Percentiles rank a stretch among this genome's conserved stretches.
These are phyloP conservation scores for Trichosanthes cucumerina DNA, from an alignment of 306 rosid genomes.

Conservation along the genomic window DNA sequence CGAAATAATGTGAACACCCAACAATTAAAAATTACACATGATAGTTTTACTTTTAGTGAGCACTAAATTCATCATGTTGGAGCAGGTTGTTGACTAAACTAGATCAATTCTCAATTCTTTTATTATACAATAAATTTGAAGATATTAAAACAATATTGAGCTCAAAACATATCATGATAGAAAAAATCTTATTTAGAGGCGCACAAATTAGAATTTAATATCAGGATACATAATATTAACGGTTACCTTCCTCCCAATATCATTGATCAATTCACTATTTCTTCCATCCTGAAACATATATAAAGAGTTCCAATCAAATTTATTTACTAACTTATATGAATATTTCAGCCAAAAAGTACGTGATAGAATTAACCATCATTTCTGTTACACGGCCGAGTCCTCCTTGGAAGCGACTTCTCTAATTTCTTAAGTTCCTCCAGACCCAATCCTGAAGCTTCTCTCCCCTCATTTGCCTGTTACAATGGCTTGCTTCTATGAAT, in stretches of 20 bases:
- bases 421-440: slow-evolving; percentile 16
- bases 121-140: no score
- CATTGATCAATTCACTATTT: slow-evolving; percentile 1
- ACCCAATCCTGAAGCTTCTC: slow-evolving; percentile 23
- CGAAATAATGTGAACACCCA: no score
- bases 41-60: no score
- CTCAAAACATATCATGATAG: neutral
- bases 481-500: neutral
- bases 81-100: no score
- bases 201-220: neutral
- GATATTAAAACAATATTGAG: neutral
- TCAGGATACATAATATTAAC: neutral
- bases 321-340: neutral
- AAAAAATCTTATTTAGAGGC: neutral
- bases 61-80: no score
- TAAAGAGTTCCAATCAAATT: neutral
- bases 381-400: slow-evolving; percentile 16
- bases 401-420: slow-evolving; percentile 10
- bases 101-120: no score
- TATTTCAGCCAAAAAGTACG: neutral
- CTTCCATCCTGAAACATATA: slow-evolving; percentile 23
- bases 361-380: slow-evolving; percentile 13
- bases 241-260: slow-evolving; percentile 24
- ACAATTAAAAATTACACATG: no score
- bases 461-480: slow-evolving; percentile 22